These are phyloP conservation scores for Flaveria ramosissima DNA, from an alignment of 129 eudicot species.

Conservation along the genomic window DNA sequence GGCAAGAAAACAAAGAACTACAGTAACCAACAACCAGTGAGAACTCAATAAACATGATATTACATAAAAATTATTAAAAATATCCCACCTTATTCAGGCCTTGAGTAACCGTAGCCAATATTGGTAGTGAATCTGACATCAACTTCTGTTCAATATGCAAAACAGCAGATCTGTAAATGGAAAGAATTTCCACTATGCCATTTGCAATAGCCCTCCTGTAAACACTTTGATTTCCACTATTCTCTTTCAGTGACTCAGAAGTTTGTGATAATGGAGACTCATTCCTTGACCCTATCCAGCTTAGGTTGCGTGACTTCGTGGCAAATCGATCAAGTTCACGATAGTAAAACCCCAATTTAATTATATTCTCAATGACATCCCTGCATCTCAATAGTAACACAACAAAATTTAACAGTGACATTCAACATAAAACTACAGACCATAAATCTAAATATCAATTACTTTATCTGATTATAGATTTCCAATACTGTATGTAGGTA, in stretches of 20 bases:
- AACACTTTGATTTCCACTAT: constrained; percentile 51
- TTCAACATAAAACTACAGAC: constrained; percentile 21
- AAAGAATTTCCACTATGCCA: constrained; percentile 80
- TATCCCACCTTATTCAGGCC: constrained; percentile 73
- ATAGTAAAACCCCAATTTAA: constrained; percentile 79
- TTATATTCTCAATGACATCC: constrained; percentile 75
- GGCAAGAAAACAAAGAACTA: constrained; percentile 88
- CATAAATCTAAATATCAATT: not conserved
- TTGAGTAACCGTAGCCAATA: constrained; percentile 80
- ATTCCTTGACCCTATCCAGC: constrained; percentile 68
- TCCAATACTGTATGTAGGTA: constrained; percentile 5
- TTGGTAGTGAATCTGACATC: constrained; percentile 70
- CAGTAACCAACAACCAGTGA: constrained; percentile 32
- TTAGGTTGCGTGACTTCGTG: constrained; percentile 66
- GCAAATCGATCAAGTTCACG: constrained; percentile 84
- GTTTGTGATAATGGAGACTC: constrained; percentile 47
- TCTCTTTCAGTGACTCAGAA: constrained; percentile 43
- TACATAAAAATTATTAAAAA: not conserved
- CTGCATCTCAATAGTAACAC: constrained; percentile 44
- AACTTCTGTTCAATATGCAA: constrained; percentile 81
- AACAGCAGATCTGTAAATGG: constrained; percentile 76
- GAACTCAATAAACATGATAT: constrained; percentile 26
- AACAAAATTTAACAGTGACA: not conserved
- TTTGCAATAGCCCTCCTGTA: constrained; percentile 86
- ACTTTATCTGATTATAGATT: constrained; percentile 8